phyloP scores from a whole-genome alignment of 257 asterid species.

The Craterostigma plantagineum region DNA sequence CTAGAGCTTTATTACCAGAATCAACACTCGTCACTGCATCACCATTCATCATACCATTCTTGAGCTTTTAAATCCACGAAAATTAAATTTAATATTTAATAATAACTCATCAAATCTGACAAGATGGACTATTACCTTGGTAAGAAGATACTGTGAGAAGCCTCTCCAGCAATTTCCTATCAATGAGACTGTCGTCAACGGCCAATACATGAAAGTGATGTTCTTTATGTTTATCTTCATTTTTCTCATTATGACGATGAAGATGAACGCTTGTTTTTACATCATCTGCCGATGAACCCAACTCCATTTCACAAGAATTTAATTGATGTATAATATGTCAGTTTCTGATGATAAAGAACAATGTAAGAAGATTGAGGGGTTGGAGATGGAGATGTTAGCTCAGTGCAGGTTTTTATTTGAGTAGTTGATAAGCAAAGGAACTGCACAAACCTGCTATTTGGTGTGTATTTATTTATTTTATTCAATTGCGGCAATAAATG shows the following conservation, averaged over 20 bases:
- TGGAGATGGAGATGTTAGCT: too few species aligned
- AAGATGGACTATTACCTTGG: slow-evolving; percentile 18
- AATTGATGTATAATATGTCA: neutral
- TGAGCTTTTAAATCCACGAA: neutral
- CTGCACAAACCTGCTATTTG: slow-evolving; percentile 22
- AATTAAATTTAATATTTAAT: neutral
- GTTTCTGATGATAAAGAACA: neutral
- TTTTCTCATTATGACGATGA: neutral
- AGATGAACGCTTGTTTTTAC: neutral
- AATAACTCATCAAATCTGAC: neutral
- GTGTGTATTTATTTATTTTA: slow-evolving; percentile 1
- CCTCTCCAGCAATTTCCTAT: slow-evolving; percentile 36
- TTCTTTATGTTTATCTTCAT: slow-evolving; percentile 5
- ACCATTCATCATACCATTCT: neutral
- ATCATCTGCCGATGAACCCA: slow-evolving; percentile 8
- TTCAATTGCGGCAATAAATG: too few species aligned
- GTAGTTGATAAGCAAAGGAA: slow-evolving; percentile 39
- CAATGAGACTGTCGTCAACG: slow-evolving; percentile 33
- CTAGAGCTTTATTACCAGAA: slow-evolving; percentile 52
- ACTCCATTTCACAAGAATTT: slow-evolving; percentile 12
- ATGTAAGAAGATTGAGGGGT: neutral
- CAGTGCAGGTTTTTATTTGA: slow-evolving; percentile 15
- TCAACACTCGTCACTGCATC: slow-evolving; percentile 48
- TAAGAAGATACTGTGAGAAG: slow-evolving; percentile 39
- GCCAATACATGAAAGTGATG: slow-evolving; percentile 39